Evolutionary conservation across 2,329 filamentous ascomycete genomes (phyloP), one percentile per base, ranked within the genome.

Genomic region (Emergomyces pasteurianus): DNA sequence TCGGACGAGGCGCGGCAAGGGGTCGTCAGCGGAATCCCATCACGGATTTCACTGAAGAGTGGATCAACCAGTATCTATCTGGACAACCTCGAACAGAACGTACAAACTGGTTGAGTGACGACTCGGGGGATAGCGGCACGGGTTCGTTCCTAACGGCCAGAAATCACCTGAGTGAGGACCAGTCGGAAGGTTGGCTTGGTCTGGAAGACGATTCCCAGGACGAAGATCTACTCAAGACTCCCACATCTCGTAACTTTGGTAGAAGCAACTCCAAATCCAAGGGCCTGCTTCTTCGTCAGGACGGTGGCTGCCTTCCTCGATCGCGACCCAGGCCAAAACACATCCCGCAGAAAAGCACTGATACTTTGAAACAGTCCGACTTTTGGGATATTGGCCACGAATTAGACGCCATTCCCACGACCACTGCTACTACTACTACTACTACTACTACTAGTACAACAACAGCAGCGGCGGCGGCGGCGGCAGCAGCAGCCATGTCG

Each of bases 1-100:
- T 70, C 52, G 66, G 67, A 43, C 68, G 67, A 47, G 68, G 68
- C 28, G 65, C 69, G 21, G 63, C 61, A 47, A 28, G 57, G 50
- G 58, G 61, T 42, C 69, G 67, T 64, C 68, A 64, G 61, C 71
- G 68, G 34, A 73, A 71, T 56, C 72, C 74, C 1, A 75, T 75
- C 61, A 71, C 72, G 64, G 85, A 86, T 62, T 81, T 92, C 59
- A 90, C 88, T 0, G 87, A 92, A 73, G 88, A 91, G 77, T 92
- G 89, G 89, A 90, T 94, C 66, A 87, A 88, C 63, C 87, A 89
- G 63, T 90, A 92, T 70, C 86, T 89, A n/a, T 82, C 86, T n/a
- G 82, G 83, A 65, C 84, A 87, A 66, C 81, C 81, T 65, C 81
- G 85, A 66, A 83, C 82, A 38, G 89, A 94, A 71, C 83, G 84